phyloP scores from a whole-genome alignment of 768 basidiomycete species.

The Crassisporium funariophilum region DNA sequence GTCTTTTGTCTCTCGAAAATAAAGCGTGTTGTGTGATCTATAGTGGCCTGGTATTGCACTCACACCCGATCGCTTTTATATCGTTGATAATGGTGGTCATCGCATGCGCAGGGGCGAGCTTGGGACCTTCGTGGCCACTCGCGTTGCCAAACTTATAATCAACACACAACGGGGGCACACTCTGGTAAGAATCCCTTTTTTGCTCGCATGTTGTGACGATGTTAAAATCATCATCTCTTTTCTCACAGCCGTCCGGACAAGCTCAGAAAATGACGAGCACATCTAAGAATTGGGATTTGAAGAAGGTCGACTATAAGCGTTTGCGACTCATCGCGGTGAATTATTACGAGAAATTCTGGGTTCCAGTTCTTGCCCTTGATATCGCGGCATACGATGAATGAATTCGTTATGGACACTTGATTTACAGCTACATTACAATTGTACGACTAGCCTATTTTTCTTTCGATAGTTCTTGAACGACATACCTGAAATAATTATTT shows the following conservation, averaged over 20 bases:
- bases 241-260: not conserved
- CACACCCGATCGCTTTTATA: not conserved
- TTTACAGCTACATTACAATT: no score
- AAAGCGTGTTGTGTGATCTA: not conserved
- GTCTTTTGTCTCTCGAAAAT: not conserved
- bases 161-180: not conserved
- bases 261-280: not conserved
- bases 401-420: no score
- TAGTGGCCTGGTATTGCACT: not conserved
- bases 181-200: not conserved
- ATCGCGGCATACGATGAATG: not conserved
- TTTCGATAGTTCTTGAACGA: no score
- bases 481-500: no score
- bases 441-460: no score
- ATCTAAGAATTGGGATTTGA: not conserved
- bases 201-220: not conserved
- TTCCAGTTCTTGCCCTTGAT: constrained; percentile 12
- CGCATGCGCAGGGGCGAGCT: not conserved
- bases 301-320: not conserved
- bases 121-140: constrained; percentile 14
- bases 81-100: not conserved
- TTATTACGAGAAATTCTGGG: constrained; percentile 8
- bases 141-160: not conserved
- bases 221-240: not conserved
- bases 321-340: constrained; percentile 5